Evolutionary conservation across 352 stramenopile species (phyloP), one percentile per base, ranked within the genome.

Genomic region (Stephanocyclus meneghinianus): DNA sequence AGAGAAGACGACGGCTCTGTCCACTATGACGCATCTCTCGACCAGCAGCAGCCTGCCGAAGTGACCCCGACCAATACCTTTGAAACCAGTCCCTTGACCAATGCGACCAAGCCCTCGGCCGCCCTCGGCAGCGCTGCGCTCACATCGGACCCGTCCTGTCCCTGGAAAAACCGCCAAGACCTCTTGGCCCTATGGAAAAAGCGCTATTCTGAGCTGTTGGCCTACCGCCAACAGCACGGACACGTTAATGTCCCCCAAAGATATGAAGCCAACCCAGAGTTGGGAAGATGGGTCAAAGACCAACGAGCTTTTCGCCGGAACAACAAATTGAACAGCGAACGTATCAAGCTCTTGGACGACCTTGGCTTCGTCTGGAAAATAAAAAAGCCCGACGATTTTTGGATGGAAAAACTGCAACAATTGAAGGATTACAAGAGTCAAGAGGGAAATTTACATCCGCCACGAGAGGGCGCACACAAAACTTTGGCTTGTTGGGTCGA

Each of bases 201-300:
- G 51, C 51, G 51, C 51, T 60, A 35, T 32, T 26, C 51, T 4
- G 16, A 60, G 26, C 51, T 60, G 21, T 3, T 32, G 11, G 5
- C 51, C 51, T 60, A 60, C 26, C 51, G 26, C 26, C 9, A 16
- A 16, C 51, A 60, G 30, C 51, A 60, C 11, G 51, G 51, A 26
- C 16, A 60, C 21, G 51, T n/a, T 6, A 60, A 60, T 35, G 51
- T 60, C 9, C 51, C 51, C 51, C 51, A 60, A 13, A 11, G 51
- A 26, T 60, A 37, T 13, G 51, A 11, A 13, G 16, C 15, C 26
- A 60, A 60, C 26, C 51, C 51, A 11, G 51, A 60, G 21, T 35
- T 60, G 21, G 51, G 51, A 26, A 16, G 51, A 32, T 60, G 51
- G 51, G 51, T 60, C 51, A 60, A 60, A 35, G 51, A 60, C 26